Evolutionary conservation across 257 asterid species (phyloP).

Genomic region (Lycium barbarum): DNA sequence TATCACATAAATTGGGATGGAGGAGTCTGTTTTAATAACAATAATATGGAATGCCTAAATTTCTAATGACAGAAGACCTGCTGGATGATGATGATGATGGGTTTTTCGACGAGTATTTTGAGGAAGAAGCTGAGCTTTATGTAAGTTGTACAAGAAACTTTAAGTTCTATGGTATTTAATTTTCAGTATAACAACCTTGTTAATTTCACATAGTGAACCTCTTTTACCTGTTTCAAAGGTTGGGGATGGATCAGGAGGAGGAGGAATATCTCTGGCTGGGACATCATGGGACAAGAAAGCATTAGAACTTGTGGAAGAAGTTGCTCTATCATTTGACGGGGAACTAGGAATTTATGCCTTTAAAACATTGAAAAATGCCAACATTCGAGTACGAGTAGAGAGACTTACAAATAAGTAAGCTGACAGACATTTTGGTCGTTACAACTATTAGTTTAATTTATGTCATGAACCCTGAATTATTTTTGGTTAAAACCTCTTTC

Average conservation of each 20-base stretch:
- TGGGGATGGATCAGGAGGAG: conserved; percentile 96
- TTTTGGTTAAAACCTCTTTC: neutral
- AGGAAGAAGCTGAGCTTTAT: conserved; percentile 62
- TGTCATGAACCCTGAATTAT: neutral
- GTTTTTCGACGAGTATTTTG: conserved; percentile 66
- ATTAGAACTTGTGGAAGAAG: conserved; percentile 78
- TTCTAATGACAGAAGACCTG: conserved; percentile 49
- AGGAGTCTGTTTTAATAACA: too few species aligned
- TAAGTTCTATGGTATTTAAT: neutral
- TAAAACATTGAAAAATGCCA: conserved; percentile 65
- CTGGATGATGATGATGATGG: conserved; percentile 61
- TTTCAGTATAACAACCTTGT: neutral
- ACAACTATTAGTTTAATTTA: neutral
- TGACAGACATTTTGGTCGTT: neutral
- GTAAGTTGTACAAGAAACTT: conserved; percentile 47
- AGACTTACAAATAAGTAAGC: conserved; percentile 85
- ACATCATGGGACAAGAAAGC: conserved; percentile 78
- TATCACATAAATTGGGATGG: too few species aligned
- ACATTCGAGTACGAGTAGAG: conserved; percentile 83
- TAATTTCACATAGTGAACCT: neutral
- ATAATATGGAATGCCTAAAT: too few species aligned
- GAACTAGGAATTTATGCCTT: conserved; percentile 90
- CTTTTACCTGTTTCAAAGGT: conserved; percentile 44
- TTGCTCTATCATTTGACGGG: conserved; percentile 68
- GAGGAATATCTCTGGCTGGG: conserved; percentile 82